Evolutionary conservation across 345 rosid genomes (phyloP).

Genomic region (Arabis hirsuta): DNA sequence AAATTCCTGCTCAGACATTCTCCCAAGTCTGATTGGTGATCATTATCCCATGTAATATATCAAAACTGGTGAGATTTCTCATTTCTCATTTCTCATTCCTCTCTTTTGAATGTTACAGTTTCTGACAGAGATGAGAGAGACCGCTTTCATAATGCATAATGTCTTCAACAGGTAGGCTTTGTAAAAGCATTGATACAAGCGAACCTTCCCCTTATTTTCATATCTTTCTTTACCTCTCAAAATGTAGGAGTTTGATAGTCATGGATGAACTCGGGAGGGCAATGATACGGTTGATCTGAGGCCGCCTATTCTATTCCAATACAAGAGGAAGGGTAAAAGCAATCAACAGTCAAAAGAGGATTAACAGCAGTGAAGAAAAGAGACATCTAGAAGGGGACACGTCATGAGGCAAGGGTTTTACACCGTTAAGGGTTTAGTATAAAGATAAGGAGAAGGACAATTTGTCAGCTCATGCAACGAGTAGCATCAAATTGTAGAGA

Average conservation of each 20-base stretch:
- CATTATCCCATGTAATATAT: background rate
- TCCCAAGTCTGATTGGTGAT: constrained; percentile 12
- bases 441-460: too few species aligned
- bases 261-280: constrained; percentile 99
- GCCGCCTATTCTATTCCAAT: too few species aligned
- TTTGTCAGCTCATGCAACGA: too few species aligned
- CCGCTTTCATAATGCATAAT: constrained; percentile 96
- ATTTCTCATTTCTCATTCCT: background rate
- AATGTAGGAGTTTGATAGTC: constrained; percentile 76
- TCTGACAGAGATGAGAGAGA: constrained; percentile 99
- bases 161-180: constrained; percentile 65
- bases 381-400: too few species aligned
- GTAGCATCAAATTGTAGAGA: too few species aligned
- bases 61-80: constrained; percentile 7
- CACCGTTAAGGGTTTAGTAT: too few species aligned
- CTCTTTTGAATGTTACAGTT: constrained; percentile 59
- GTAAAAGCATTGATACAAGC: constrained; percentile 13
- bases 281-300: too few species aligned
- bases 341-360: too few species aligned
- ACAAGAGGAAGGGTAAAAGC: too few species aligned
- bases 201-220: constrained; percentile 19
- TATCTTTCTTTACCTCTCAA: background rate
- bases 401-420: too few species aligned
- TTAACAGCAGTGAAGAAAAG: too few species aligned
- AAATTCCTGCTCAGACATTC: background rate